Conservation (phyloP, 331 rosid species). For the Arachis monticola region DNA sequence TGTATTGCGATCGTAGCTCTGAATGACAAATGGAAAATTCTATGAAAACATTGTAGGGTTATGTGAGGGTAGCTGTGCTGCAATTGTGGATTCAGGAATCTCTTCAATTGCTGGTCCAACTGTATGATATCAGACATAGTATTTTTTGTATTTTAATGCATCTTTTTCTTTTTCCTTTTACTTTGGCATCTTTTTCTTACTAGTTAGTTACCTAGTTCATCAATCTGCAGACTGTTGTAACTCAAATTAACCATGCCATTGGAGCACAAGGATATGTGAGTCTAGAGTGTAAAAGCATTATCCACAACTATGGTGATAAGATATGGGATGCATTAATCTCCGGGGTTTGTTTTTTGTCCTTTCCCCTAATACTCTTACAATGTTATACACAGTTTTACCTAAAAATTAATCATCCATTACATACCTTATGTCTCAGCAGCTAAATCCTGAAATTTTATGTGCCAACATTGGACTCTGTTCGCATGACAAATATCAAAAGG, state of each 20-base stretch:
- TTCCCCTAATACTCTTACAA: constrained; percentile 16
- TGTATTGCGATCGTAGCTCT: background rate
- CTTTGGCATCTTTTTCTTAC: constrained; percentile 31
- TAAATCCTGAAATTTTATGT: constrained; percentile 61
- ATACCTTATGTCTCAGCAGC: constrained; percentile 47
- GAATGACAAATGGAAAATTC: constrained; percentile 1
- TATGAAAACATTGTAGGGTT: constrained; percentile 49
- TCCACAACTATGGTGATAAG: constrained; percentile 58
- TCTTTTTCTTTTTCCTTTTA: background rate
- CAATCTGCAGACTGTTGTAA: constrained; percentile 59
- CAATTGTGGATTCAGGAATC: constrained; percentile 78
- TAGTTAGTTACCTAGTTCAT: constrained; percentile 13
- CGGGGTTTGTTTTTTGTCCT: constrained; percentile 55
- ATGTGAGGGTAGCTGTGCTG: constrained; percentile 63
- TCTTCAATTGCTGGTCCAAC: constrained; percentile 82
- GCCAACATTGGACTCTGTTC: constrained; percentile 62
- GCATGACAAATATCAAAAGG: constrained; percentile 37
- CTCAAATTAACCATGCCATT: constrained; percentile 82
- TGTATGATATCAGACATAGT: constrained; percentile 43
- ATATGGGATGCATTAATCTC: constrained; percentile 69
- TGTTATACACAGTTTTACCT: constrained; percentile 7
- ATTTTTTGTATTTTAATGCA: constrained; percentile 4
- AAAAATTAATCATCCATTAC: constrained; percentile 24
- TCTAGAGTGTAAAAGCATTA: constrained; percentile 65
- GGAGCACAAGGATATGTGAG: constrained; percentile 73